Evolutionary conservation across 1,139 yeast genomes (phyloP).

Genomic region (Nakaseomyces sp.): DNA sequence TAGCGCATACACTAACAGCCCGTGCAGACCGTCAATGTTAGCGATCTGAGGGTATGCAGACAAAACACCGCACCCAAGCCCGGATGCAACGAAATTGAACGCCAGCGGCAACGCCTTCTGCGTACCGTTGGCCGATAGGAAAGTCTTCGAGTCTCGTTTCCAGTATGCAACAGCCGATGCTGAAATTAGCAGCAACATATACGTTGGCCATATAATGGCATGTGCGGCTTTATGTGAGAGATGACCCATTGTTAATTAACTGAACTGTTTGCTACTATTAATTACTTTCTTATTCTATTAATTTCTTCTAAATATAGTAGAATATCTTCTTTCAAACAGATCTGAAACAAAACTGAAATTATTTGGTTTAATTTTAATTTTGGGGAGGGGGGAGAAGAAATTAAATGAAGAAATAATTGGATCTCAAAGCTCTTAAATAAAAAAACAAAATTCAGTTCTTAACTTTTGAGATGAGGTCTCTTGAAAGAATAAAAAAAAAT

Average conservation of each 20-base stretch:
- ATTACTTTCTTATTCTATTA: too few relatives aligned
- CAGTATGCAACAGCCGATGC: constrained; percentile 54
- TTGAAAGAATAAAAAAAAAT: neutral
- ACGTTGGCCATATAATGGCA: constrained; percentile 70
- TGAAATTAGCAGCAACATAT: constrained; percentile 53
- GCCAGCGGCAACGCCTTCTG: constrained; percentile 76
- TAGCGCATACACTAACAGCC: constrained; percentile 73
- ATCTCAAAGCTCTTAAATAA: neutral
- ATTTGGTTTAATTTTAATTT: too few relatives aligned
- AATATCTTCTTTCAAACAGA: too few relatives aligned
- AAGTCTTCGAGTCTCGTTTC: constrained; percentile 41
- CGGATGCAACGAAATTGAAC: constrained; percentile 79
- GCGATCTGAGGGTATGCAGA: constrained; percentile 84
- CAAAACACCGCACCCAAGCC: constrained; percentile 87
- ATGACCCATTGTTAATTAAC: constrained; percentile 4
- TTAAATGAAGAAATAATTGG: neutral
- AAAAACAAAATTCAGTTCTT: neutral
- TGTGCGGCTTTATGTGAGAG: constrained; percentile 49
- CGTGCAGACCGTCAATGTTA: constrained; percentile 79
- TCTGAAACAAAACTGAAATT: too few relatives aligned
- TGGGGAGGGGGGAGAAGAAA: too few relatives aligned
- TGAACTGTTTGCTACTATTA: too few relatives aligned
- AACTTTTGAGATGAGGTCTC: too few relatives aligned
- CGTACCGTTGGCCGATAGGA: constrained; percentile 70
- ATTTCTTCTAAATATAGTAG: too few relatives aligned